These are phyloP conservation scores for Candolleomyces efflorescens DNA, from an alignment of 768 basidiomycete genomes.

Conservation along the genomic window DNA sequence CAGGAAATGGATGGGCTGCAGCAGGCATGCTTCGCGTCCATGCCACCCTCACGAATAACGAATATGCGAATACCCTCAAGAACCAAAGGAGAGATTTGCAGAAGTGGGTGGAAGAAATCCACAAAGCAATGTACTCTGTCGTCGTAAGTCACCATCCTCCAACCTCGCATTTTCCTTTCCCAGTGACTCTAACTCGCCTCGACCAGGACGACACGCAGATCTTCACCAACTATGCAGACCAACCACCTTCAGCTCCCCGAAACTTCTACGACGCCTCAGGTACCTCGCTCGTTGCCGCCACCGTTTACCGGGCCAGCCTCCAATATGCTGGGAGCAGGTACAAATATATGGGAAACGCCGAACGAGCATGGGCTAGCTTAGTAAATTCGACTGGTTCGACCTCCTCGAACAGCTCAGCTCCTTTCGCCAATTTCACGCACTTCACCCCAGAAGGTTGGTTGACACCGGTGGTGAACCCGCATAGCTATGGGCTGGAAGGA, in stretches of 20 bases:
- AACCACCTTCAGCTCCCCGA: slow-evolving; percentile 27
- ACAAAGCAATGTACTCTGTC: slow-evolving; percentile 59
- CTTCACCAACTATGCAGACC: slow-evolving; percentile 75
- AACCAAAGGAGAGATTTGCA: slow-evolving; percentile 54
- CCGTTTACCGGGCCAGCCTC: slow-evolving; percentile 70
- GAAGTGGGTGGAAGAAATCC: slow-evolving; percentile 69
- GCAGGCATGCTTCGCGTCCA: slow-evolving; percentile 83
- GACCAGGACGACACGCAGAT: slow-evolving; percentile 41
- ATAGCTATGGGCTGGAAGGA: slow-evolving; percentile 33
- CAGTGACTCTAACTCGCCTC: neutral
- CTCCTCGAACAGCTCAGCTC: neutral
- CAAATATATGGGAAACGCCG: slow-evolving; percentile 52
- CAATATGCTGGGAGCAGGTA: slow-evolving; percentile 37
- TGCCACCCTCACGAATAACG: slow-evolving; percentile 64
- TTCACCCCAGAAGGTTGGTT: slow-evolving; percentile 64
- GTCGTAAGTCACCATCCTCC: slow-evolving; percentile 38
- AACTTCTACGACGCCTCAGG: slow-evolving; percentile 73
- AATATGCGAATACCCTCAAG: slow-evolving; percentile 44
- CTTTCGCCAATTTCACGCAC: slow-evolving; percentile 31
- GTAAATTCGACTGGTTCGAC: slow-evolving; percentile 7
- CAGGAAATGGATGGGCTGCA: slow-evolving; percentile 88
- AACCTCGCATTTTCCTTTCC: slow-evolving; percentile 8
- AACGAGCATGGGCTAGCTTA: slow-evolving; percentile 22
- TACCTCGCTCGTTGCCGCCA: slow-evolving; percentile 70
- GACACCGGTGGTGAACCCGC: slow-evolving; percentile 71